Evolutionary conservation across 1,139 yeast species (phyloP), one percentile per base, ranked within the genome.

Genomic region (Lodderomyces elongisporus): DNA sequence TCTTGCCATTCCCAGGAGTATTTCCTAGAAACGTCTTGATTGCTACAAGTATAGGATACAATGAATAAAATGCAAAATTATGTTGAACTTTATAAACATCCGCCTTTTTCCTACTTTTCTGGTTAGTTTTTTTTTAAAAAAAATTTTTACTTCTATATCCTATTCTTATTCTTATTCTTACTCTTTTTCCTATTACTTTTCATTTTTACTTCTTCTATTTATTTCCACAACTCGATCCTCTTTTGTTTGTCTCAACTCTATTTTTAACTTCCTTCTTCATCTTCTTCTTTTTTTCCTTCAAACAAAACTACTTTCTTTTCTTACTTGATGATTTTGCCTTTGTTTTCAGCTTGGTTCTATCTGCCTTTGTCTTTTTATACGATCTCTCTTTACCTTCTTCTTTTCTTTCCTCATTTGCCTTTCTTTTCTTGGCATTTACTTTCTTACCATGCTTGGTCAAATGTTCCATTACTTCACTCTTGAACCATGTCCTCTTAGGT

Each of bases 401-500:
- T 37, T 52, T 55, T 28, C 32, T 43, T 7, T 46, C 69, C 40
- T 68, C 88, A 25, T 65, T 60, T 31, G 74, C 73, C 47, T 73
- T 74, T 53, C 84, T 73, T 62, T 81, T 77, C 54, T 77, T 77
- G 41, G 79, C 74, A 41, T 70, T 71, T 6, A 65, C 58, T 40
- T 60, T 56, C 43, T 61, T 63, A 33, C 72, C 72, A 31, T 61
- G 68, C 42, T 70, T 68, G 12, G 69, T 60, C 38, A 70, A 52
- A 28, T 65, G 66, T 32, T 70, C 74, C 51, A 67, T 51, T 12
- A 63, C 72, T 37, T 66, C 73, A 27, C 75, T 63, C 24, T 34
- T 34, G 60, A 91, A 91, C 99, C 99, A 91, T 0, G 98, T 91
- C 64, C 99, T 78, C 61, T 77, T 87, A 21, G 98, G 98, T 51